Percentiles rank a stretch among this genome's conserved stretches.
These are phyloP conservation scores for Lecanicillium sp. DNA, from an alignment of 2,329 filamentous ascomycete species.

Conservation along the genomic window DNA sequence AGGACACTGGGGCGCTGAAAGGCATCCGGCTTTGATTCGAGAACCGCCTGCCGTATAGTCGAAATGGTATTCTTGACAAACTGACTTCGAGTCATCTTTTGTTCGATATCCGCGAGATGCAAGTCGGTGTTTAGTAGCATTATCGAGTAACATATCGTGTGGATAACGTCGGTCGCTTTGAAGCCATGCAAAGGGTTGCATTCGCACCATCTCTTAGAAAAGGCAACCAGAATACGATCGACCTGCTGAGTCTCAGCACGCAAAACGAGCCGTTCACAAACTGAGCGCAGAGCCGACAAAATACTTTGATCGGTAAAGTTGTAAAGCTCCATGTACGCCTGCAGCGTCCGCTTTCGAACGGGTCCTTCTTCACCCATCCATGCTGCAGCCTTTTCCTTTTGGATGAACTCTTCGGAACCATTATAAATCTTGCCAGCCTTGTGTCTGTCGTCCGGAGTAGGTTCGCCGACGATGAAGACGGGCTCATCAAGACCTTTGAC, in stretches of 20 bases:
- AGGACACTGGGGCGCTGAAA: slow-evolving; percentile 53
- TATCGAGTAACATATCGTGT: slow-evolving; percentile 94
- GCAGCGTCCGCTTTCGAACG: slow-evolving; percentile 47
- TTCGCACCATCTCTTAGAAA: slow-evolving; percentile 83
- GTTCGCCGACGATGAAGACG: slow-evolving; percentile 48
- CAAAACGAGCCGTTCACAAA: slow-evolving; percentile 75
- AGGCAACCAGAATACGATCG: slow-evolving; percentile 83
- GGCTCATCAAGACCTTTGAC: slow-evolving; percentile 47
- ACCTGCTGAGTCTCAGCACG: slow-evolving; percentile 95
- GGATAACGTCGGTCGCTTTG: slow-evolving; percentile 84
- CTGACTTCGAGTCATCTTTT: slow-evolving; percentile 90
- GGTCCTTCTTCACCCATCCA: slow-evolving; percentile 76
- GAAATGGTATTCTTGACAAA: slow-evolving; percentile 96
- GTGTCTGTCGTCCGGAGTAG: slow-evolving; percentile 61
- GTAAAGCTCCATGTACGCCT: slow-evolving; percentile 87
- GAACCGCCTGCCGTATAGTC: slow-evolving; percentile 70
- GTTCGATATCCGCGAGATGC: slow-evolving; percentile 88
- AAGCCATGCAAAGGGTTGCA: slow-evolving; percentile 93
- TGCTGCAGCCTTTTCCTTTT: slow-evolving; percentile 70
- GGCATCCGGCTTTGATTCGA: slow-evolving; percentile 61
- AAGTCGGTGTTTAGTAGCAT: slow-evolving; percentile 93
- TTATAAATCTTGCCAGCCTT: slow-evolving; percentile 79
- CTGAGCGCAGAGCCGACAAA: slow-evolving; percentile 64
- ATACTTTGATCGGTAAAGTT: slow-evolving; percentile 79
- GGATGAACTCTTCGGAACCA: slow-evolving; percentile 72